A percentile compares a stretch with the other conserved stretches of the same genome.
These are phyloP conservation scores for Metarhizium rileyi DNA, from an alignment of 2,329 filamentous ascomycete species.

Conservation along the genomic window DNA sequence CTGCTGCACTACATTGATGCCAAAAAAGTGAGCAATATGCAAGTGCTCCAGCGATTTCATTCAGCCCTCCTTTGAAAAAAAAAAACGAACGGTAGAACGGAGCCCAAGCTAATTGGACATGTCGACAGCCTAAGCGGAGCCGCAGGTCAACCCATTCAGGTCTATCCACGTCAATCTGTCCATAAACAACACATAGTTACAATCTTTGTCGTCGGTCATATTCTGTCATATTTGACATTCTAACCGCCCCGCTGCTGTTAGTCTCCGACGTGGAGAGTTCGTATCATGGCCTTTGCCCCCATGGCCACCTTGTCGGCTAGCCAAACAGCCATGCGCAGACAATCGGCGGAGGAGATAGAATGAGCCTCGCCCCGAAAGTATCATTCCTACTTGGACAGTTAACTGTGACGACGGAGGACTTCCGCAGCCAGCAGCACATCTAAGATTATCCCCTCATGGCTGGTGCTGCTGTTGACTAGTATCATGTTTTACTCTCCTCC, in stretches of 20 bases:
- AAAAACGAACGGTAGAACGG: neutral
- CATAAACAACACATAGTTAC: neutral
- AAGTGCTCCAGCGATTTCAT: neutral
- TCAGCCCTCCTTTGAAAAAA: neutral
- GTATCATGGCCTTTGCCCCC: neutral
- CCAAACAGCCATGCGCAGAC: neutral
- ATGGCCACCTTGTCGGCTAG: neutral
- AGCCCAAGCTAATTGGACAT: neutral
- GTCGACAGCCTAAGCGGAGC: neutral
- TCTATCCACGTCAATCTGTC: neutral
- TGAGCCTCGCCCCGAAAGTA: neutral
- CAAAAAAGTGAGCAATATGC: neutral
- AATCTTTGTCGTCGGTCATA: neutral
- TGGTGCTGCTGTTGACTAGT: neutral
- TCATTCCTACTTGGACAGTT: neutral
- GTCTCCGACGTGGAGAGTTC: neutral
- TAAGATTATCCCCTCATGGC: neutral
- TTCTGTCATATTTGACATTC: neutral
- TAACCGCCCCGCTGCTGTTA: neutral
- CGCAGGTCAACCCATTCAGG: neutral
- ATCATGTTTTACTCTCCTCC: neutral
- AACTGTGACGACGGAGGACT: neutral
- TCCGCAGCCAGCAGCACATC: neutral
- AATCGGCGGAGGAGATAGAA: neutral
- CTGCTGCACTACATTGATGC: neutral